phyloP scores from a whole-genome alignment of 2,329 filamentous ascomycete genomes.

The Parascedosporium putredinis region DNA sequence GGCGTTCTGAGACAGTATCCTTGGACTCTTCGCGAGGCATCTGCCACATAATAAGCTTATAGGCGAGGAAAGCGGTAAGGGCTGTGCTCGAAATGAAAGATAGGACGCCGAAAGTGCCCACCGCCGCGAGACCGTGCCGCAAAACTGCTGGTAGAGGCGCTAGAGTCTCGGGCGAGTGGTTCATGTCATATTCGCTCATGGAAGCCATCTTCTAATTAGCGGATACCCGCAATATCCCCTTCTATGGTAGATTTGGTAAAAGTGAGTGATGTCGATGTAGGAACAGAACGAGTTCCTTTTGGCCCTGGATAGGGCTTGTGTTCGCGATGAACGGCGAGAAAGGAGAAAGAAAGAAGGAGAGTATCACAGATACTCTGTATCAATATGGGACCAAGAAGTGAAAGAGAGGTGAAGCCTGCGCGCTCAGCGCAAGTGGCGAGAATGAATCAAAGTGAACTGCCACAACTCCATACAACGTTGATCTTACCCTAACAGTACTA shows the following conservation, averaged over 20 bases:
- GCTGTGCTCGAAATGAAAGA: slow-evolving; percentile 24
- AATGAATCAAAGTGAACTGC: neutral
- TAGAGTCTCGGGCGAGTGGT: slow-evolving; percentile 20
- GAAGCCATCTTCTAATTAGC: slow-evolving; percentile 3
- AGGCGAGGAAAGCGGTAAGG: slow-evolving; percentile 24
- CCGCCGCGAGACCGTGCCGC: slow-evolving; percentile 25
- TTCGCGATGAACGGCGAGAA: neutral
- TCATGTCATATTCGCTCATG: slow-evolving; percentile 15
- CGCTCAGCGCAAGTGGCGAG: neutral
- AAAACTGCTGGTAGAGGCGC: slow-evolving; percentile 24
- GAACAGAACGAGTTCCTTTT: too few relatives aligned
- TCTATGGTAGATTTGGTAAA: neutral
- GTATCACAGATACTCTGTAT: neutral
- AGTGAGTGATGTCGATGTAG: too few relatives aligned
- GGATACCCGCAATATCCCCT: too few relatives aligned
- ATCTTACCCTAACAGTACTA: neutral
- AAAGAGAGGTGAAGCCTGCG: neutral
- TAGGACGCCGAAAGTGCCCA: slow-evolving; percentile 24
- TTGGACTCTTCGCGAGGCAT: slow-evolving; percentile 12
- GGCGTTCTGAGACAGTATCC: slow-evolving; percentile 9
- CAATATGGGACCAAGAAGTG: neutral
- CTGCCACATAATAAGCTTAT: slow-evolving; percentile 25
- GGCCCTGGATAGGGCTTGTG: too few relatives aligned
- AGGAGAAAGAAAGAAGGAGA: neutral
- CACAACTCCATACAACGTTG: neutral